Conservation (phyloP, 2,329 filamentous ascomycete genomes). For the Claviceps arundinis region DNA sequence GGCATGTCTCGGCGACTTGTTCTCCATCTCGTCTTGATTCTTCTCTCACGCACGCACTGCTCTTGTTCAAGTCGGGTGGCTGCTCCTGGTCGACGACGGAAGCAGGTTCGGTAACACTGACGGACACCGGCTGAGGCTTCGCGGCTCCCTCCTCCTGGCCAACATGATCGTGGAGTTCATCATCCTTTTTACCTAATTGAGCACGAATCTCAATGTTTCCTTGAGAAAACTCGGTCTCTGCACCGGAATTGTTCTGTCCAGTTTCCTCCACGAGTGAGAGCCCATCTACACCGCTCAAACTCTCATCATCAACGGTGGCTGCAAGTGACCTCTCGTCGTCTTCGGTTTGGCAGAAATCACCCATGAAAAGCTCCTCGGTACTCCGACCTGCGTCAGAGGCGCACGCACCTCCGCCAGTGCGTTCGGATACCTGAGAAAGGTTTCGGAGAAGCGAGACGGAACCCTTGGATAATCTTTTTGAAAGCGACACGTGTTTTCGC, state of each 20-base stretch:
- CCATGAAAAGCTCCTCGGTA: slow-evolving; percentile 32
- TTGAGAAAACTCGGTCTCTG: not conserved
- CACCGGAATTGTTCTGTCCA: slow-evolving; percentile 8
- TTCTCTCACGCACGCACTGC: not conserved
- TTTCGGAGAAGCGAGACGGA: slow-evolving; percentile 32
- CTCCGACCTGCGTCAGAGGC: slow-evolving; percentile 21
- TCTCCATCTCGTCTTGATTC: not conserved
- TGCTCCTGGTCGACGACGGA: not conserved
- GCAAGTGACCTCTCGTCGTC: slow-evolving; percentile 39
- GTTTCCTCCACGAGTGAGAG: slow-evolving; percentile 10
- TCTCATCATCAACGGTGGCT: slow-evolving; percentile 44
- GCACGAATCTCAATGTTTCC: slow-evolving; percentile 27
- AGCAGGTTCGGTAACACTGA: not conserved
- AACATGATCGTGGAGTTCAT: not conserved
- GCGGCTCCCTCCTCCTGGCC: not conserved
- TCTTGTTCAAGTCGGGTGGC: not conserved
- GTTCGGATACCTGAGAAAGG: slow-evolving; percentile 24
- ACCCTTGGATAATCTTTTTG: slow-evolving; percentile 34
- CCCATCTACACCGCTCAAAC: slow-evolving; percentile 26
- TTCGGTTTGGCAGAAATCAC: slow-evolving; percentile 18
- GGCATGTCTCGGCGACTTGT: slow-evolving; percentile 2
- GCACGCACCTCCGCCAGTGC: slow-evolving; percentile 6
- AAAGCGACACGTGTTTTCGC: slow-evolving; percentile 23
- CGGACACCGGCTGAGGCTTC: not conserved
- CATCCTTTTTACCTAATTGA: slow-evolving; percentile 16